Base-by-base conservation (phyloP, 1,139 yeast species). In the Hemisphaericaspora xylofermentans region DNA sequence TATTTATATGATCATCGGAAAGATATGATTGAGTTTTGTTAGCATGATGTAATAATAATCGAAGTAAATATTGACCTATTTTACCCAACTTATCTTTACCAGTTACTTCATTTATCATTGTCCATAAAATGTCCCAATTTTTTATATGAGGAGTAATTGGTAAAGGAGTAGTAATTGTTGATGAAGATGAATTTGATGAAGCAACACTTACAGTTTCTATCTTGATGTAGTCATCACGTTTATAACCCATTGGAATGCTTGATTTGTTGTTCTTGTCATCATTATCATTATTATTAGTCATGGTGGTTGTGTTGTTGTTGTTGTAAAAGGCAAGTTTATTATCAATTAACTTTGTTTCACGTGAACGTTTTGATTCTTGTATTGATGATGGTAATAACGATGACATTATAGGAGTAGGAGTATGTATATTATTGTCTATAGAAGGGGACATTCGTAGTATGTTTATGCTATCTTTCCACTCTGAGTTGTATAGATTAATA, bases 31-130 rank as follows among this genome's bases (percentile, higher is more conserved):
- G 71, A 2, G 76, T 56, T 36, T 65, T 64, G 6, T 63, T 54
- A 8, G 82, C 69, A 53, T 81, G 79, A 43, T 71, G 61, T 19
- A 78, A 63, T 24, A 82, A 56, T 24, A 84, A 58, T 45, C 84
- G 71, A 39, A 84, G 59, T 0, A 75, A 57, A 52, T 83, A 84
- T 52, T 81, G 85, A 22, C 80, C 67, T 4, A 80, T 66, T 52
- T 84, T 84, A 27, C 88, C 85, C 49, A 82, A 46, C 53, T 83
- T 82, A 54, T 84, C 93, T 57, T 84, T 84, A 27, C 91, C 91
- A 2, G 78, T 71, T 21, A 83, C 60, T 43, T 74, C 73, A 45
- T 74, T 76, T 43, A 82, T 60, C 63, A 78, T 63, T 29, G 66
- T 64, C 63, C 80, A 73, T 43, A 81, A 64, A 4, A 82, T 63